phyloP scores from a whole-genome alignment of 2,329 filamentous ascomycete genomes.

The Stagonosporopsis tanaceti region DNA sequence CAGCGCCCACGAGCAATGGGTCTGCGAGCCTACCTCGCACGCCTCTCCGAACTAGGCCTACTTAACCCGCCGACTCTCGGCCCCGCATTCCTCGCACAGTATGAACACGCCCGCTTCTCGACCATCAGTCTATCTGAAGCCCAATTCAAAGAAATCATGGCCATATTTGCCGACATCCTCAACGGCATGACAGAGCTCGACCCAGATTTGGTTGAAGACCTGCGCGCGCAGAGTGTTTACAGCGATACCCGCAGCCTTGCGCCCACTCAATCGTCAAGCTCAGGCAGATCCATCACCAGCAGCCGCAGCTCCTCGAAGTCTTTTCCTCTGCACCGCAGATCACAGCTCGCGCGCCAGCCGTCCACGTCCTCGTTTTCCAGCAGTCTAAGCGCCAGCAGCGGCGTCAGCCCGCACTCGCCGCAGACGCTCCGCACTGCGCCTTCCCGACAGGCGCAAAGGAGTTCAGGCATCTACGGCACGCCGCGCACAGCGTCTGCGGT shows the following conservation, averaged over 20 bases:
- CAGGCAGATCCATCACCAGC: slow-evolving; percentile 12
- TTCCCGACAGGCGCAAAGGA: slow-evolving; percentile 34
- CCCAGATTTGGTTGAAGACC: slow-evolving; percentile 59
- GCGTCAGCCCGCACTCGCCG: slow-evolving; percentile 28
- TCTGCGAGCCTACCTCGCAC: slow-evolving; percentile 78
- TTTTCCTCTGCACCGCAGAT: slow-evolving; percentile 38
- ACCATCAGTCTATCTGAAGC: slow-evolving; percentile 70
- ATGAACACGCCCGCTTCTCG: slow-evolving; percentile 88
- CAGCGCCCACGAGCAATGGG: slow-evolving; percentile 75
- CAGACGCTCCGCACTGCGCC: slow-evolving; percentile 43
- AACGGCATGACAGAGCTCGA: slow-evolving; percentile 75
- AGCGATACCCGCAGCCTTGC: slow-evolving; percentile 47
- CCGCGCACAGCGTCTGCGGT: slow-evolving; percentile 36
- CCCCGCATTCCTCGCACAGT: slow-evolving; percentile 72
- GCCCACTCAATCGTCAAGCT: slow-evolving; percentile 36
- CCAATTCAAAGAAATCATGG: slow-evolving; percentile 82
- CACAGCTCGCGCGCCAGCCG: slow-evolving; percentile 32
- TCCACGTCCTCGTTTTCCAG: slow-evolving; percentile 33
- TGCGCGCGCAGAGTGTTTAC: slow-evolving; percentile 37
- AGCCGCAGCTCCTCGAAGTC: slow-evolving; percentile 35
- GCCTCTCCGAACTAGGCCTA: slow-evolving; percentile 73
- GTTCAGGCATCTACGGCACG: slow-evolving; percentile 32
- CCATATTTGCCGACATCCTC: slow-evolving; percentile 81
- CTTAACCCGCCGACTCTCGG: slow-evolving; percentile 60
- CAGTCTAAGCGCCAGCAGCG: slow-evolving; percentile 20